phyloP scores from a whole-genome alignment of 768 basidiomycete species.

The Amanita exitialis region DNA sequence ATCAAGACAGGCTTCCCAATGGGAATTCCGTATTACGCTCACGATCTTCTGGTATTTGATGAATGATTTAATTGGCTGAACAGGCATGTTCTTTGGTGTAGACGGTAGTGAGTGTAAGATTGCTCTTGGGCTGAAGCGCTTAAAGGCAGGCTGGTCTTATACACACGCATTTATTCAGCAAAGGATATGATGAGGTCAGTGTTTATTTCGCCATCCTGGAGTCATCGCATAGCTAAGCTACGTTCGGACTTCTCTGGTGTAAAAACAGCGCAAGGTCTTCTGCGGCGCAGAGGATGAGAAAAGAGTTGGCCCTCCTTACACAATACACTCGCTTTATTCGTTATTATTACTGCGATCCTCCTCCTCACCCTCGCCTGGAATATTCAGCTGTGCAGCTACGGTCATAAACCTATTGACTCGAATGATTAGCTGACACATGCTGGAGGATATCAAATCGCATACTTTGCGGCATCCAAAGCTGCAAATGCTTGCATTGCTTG shows the following conservation, averaged over 20 bases:
- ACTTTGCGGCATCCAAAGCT: slow-evolving; percentile 78
- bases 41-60: slow-evolving; percentile 35
- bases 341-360: not conserved
- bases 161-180: too few species aligned
- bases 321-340: not conserved
- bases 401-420: slow-evolving; percentile 18
- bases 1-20: slow-evolving; percentile 36
- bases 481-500: slow-evolving; percentile 74
- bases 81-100: slow-evolving; percentile 22
- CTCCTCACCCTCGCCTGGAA: slow-evolving; percentile 18
- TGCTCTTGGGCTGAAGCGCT: not conserved
- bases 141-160: too few species aligned
- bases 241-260: too few species aligned
- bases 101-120: not conserved
- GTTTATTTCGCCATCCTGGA: too few species aligned
- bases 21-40: slow-evolving; percentile 12
- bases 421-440: too few species aligned
- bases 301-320: not conserved
- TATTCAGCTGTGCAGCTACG: slow-evolving; percentile 28
- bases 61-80: slow-evolving; percentile 24
- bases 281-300: not conserved
- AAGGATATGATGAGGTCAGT: too few species aligned
- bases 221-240: too few species aligned
- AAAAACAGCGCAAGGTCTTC: not conserved
- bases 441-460: not conserved